Conservation (phyloP, 2,329 filamentous ascomycete genomes). For the Balansia obtecta region DNA sequence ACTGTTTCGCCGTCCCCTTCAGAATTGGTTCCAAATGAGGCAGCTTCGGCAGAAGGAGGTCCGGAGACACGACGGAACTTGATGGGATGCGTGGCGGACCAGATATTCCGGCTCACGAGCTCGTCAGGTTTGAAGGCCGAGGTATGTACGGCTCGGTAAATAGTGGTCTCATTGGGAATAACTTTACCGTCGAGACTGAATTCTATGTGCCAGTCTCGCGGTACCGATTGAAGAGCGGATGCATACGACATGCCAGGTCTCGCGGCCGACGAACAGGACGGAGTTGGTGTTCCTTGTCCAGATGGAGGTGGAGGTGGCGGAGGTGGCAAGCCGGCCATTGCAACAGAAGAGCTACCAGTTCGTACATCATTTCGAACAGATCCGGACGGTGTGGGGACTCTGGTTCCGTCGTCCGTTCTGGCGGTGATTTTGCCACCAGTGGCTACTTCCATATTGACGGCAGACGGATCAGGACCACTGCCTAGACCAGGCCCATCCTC, state of each 20-base stretch:
- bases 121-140: constrained; percentile 42
- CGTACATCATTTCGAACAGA: constrained; percentile 19
- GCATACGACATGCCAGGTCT: constrained; percentile 60
- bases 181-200: constrained; percentile 79
- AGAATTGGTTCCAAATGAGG: constrained; percentile 41
- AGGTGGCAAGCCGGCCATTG: constrained; percentile 7
- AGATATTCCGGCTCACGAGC: constrained; percentile 62
- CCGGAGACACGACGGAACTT: constrained; percentile 81
- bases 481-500: constrained; percentile 55
- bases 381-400: constrained; percentile 64
- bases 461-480: constrained; percentile 53
- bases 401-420: constrained; percentile 80
- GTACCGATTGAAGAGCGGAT: constrained; percentile 64
- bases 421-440: constrained; percentile 81
- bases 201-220: constrained; percentile 95
- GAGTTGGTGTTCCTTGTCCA: constrained; percentile 32
- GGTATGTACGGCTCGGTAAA: constrained; percentile 86
- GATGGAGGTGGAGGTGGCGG: constrained; percentile 10
- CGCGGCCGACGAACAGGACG: constrained; percentile 45
- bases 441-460: constrained; percentile 84
- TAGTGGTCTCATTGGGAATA: constrained; percentile 83
- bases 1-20: constrained; percentile 40
- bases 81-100: constrained; percentile 82
- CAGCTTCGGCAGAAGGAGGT: constrained; percentile 62
- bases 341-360: constrained; percentile 24